Conservation (phyloP, 2,329 filamentous ascomycete species). For the Diplodia sapinea region DNA sequence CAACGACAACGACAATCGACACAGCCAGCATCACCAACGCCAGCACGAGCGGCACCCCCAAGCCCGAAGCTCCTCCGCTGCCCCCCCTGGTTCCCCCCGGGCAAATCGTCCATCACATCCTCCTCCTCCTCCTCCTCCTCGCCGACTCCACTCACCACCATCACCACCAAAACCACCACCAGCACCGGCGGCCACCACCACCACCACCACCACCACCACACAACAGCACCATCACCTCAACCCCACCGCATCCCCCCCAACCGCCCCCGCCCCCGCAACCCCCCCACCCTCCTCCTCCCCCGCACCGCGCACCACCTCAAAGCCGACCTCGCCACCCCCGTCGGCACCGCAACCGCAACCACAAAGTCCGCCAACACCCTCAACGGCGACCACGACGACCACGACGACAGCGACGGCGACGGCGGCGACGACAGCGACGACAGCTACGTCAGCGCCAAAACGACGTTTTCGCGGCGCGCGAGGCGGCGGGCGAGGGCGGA, state of each 20-base stretch:
- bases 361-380: no score
- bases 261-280: background rate
- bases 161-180: no score
- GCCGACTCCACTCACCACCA: background rate
- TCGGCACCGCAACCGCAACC: background rate
- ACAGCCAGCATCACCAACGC: background rate
- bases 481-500: constrained; percentile 44
- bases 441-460: constrained; percentile 3
- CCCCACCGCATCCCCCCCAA: background rate
- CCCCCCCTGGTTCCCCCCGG: background rate
- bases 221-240: background rate
- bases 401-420: no score
- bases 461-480: constrained; percentile 32
- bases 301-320: background rate
- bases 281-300: background rate
- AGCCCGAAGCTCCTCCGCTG: background rate
- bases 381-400: no score
- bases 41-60: background rate
- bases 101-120: background rate
- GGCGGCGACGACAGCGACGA: background rate
- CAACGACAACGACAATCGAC: background rate
- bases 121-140: background rate
- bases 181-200: no score
- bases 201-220: background rate
- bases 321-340: no score